These are phyloP conservation scores for Colletotrichum sansevieriae DNA, from an alignment of 2,329 filamentous ascomycete species.

Conservation along the genomic window DNA sequence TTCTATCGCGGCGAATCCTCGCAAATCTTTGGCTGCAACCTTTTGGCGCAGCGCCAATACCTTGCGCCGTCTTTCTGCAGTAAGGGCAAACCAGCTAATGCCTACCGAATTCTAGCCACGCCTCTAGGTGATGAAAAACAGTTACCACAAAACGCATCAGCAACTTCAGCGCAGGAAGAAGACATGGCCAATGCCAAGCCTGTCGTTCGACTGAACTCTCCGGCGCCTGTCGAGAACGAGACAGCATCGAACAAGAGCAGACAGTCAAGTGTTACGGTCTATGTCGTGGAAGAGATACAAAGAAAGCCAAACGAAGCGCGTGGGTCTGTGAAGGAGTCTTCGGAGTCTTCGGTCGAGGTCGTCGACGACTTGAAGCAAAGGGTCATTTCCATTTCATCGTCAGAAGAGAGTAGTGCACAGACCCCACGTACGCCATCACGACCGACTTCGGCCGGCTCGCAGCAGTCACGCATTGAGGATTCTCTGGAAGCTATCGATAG, in stretches of 20 bases:
- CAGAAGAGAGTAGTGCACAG: slow-evolving; percentile 16
- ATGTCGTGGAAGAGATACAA: not conserved
- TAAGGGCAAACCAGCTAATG: slow-evolving; percentile 50
- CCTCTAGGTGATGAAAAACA: slow-evolving; percentile 49
- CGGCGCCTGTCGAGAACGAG: slow-evolving; percentile 7
- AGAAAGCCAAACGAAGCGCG: not conserved
- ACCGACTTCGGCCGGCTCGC: slow-evolving; percentile 44
- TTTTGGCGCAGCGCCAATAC: slow-evolving; percentile 56
- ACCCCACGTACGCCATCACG: slow-evolving; percentile 31
- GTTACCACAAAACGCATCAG: not conserved
- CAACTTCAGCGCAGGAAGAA: not conserved
- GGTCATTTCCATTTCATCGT: slow-evolving; percentile 25
- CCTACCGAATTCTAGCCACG: slow-evolving; percentile 63
- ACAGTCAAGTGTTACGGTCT: slow-evolving; percentile 5
- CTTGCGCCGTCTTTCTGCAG: slow-evolving; percentile 44
- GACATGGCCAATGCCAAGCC: slow-evolving; percentile 38
- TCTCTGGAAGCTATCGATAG: slow-evolving; percentile 73
- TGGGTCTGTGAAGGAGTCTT: slow-evolving; percentile 7
- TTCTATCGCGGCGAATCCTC: slow-evolving; percentile 43
- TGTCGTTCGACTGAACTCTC: slow-evolving; percentile 10
- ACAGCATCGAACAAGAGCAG: not conserved
- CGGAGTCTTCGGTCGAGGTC: slow-evolving; percentile 7
- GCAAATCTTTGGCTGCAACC: slow-evolving; percentile 66
- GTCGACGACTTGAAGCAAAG: slow-evolving; percentile 16
- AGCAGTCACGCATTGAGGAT: slow-evolving; percentile 69